These are phyloP conservation scores for Flaveria ramosissima DNA, from an alignment of 129 eudicot species.

Conservation along the genomic window DNA sequence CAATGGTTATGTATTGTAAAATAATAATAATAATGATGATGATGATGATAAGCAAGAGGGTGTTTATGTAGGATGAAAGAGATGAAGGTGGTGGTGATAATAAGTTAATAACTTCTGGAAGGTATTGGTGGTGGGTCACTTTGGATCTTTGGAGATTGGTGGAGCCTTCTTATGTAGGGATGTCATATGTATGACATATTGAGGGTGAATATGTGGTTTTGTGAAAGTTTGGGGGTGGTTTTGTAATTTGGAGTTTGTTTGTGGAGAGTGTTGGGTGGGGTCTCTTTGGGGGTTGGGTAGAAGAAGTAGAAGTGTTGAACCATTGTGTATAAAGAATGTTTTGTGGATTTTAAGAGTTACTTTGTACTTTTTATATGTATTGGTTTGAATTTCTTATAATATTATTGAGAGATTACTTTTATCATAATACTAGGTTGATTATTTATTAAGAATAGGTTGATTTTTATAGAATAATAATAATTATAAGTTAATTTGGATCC, in stretches of 20 bases:
- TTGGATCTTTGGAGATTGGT: constrained; percentile 13
- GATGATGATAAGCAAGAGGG: neutral
- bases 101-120: neutral
- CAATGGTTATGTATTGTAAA: too few relatives aligned
- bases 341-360: neutral
- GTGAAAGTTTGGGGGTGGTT: neutral
- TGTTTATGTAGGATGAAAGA: neutral
- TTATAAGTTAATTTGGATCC: too few relatives aligned
- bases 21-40: neutral
- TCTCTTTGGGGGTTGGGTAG: neutral
- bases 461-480: too few relatives aligned
- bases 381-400: too few relatives aligned
- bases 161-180: constrained; percentile 9
- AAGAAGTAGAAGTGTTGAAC: neutral
- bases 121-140: constrained; percentile 26
- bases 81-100: neutral
- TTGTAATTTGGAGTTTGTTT: neutral
- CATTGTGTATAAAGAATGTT: neutral
- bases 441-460: too few relatives aligned
- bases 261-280: constrained; percentile 17
- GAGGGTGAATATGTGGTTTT: neutral
- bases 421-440: too few relatives aligned
- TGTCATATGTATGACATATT: constrained; percentile 30
- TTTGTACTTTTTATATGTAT: neutral
- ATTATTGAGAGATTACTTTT: too few relatives aligned